A percentile compares a stretch with the other conserved stretches of the same genome.
These are phyloP conservation scores for Ceratocystis cubensis DNA, from an alignment of 2,329 filamentous ascomycete genomes.

Conservation along the genomic window DNA sequence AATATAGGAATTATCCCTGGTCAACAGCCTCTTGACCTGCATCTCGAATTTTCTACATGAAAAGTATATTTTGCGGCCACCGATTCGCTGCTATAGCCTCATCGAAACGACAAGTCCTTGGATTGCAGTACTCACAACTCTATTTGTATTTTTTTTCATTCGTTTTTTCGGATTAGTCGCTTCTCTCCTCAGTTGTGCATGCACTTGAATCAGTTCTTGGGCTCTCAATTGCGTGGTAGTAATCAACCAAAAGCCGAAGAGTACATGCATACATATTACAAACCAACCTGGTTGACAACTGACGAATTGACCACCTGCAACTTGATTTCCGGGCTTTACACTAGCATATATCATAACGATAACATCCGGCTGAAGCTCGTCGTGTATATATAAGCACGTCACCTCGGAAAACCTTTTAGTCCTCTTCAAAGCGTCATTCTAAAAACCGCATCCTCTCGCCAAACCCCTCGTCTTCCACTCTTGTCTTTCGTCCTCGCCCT, in stretches of 20 bases:
- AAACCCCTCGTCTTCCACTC: not conserved
- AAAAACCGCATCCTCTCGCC: not conserved
- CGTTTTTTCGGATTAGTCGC: not conserved
- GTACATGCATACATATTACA: not conserved
- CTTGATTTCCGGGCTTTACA: not conserved
- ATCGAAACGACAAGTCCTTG: not conserved
- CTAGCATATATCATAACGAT: not conserved
- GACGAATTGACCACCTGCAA: not conserved
- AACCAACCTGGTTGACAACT: not conserved
- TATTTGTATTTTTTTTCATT: not conserved
- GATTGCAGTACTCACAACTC: not conserved
- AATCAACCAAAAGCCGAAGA: conserved; percentile 1
- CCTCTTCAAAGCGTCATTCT: not conserved
- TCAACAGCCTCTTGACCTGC: conserved; percentile 16
- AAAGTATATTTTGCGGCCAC: not conserved
- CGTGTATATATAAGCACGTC: not conserved
- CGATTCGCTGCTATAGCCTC: not conserved
- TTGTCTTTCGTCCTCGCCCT: not conserved
- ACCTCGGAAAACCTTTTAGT: not conserved
- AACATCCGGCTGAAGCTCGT: not conserved
- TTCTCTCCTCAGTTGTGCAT: not conserved
- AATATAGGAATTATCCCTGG: conserved; percentile 7
- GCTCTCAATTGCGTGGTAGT: not conserved
- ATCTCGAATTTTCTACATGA: conserved; percentile 13
- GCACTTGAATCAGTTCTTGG: not conserved